phyloP scores from a whole-genome alignment of 805 yeast genomes.

The Candida qinlingensis region DNA sequence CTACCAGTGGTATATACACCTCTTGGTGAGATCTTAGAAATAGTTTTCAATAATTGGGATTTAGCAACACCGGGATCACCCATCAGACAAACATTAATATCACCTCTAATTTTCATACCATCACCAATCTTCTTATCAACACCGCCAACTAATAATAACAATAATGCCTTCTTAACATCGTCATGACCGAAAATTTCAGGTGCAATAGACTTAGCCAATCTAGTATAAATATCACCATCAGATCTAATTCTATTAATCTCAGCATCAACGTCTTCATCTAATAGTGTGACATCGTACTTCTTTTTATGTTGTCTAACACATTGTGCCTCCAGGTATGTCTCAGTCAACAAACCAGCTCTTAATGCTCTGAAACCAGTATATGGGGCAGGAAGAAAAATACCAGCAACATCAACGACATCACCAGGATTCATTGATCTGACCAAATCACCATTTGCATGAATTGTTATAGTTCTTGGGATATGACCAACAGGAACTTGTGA shows the following conservation, averaged over 20 bases:
- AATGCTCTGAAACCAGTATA: conserved; percentile 94
- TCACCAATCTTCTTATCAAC: conserved; percentile 93
- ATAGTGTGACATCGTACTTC: conserved; percentile 63
- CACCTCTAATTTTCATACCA: conserved; percentile 97
- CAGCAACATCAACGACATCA: conserved; percentile 88
- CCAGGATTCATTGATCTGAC: conserved; percentile 91
- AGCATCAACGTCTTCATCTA: conserved; percentile 50
- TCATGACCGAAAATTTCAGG: conserved; percentile 95
- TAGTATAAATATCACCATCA: conserved; percentile 70
- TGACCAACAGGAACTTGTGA: conserved; percentile 98
- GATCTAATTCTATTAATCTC: conserved; percentile 50
- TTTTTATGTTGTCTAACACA: conserved; percentile 81
- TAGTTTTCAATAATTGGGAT: conserved; percentile 88
- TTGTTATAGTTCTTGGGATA: conserved; percentile 81
- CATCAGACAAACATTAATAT: conserved; percentile 91
- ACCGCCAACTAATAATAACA: conserved; percentile 87
- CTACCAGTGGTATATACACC: conserved; percentile 97
- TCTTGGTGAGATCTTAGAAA: conserved; percentile 89
- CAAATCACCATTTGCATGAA: conserved; percentile 88
- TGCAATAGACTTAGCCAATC: conserved; percentile 84
- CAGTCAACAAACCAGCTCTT: conserved; percentile 89
- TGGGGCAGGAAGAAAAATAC: conserved; percentile 89
- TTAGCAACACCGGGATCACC: conserved; percentile 99
- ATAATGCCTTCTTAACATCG: conserved; percentile 87
- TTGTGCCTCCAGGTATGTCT: conserved; percentile 89